Conservation (phyloP, 352 stramenopile genomes). For the Blastocystis sp. region DNA sequence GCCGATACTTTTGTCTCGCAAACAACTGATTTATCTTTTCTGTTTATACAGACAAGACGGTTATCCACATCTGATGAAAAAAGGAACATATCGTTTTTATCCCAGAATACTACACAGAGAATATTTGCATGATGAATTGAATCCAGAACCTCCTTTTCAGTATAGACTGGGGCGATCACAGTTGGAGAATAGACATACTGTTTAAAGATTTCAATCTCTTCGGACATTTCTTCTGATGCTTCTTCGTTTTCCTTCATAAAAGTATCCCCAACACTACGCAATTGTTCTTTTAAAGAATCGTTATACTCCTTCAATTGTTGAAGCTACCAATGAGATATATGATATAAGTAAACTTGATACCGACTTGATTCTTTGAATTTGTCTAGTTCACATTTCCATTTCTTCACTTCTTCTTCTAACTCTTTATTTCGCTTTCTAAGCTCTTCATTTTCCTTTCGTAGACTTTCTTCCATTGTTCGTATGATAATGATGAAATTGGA, state of each 20-base stretch:
- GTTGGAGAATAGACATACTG: not conserved
- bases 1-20: not conserved
- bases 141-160: not conserved
- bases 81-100: conserved; percentile 3
- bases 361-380: conserved; percentile 54
- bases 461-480: not conserved
- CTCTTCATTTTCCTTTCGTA: conserved; percentile 19
- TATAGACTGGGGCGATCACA: not conserved
- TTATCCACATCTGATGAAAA: conserved; percentile 56
- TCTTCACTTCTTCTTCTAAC: conserved; percentile 11
- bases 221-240: not conserved
- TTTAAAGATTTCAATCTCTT: conserved; percentile 38
- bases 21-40: not conserved
- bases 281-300: conserved; percentile 60
- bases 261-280: not conserved
- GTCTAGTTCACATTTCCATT: not conserved
- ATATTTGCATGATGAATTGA: conserved; percentile 26
- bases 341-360: not conserved
- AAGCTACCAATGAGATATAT: not conserved
- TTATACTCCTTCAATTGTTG: conserved; percentile 60
- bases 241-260: conserved; percentile 11
- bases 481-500: not conserved
- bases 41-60: conserved; percentile 3
- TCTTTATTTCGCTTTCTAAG: not conserved
- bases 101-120: conserved; percentile 23